These are phyloP conservation scores for Trametes elegans DNA, from an alignment of 768 basidiomycete genomes.

Conservation along the genomic window DNA sequence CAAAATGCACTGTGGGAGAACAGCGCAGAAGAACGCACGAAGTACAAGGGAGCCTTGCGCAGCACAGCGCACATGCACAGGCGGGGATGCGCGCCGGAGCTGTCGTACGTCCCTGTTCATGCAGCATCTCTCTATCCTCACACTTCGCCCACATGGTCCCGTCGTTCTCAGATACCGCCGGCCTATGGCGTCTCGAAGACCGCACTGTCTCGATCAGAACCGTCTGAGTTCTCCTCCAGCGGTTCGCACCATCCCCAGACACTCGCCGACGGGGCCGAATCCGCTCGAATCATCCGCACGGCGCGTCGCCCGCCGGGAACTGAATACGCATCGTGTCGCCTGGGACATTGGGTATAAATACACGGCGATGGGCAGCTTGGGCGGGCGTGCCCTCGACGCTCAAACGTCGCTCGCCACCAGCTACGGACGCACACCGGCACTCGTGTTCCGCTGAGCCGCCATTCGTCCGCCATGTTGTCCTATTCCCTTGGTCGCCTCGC, in stretches of 20 bases:
- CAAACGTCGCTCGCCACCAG: not conserved
- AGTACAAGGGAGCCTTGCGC: too few species aligned
- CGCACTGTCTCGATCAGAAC: too few species aligned
- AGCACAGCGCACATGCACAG: not conserved
- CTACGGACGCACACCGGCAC: too few species aligned
- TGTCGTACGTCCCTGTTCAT: not conserved
- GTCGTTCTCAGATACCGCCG: not conserved
- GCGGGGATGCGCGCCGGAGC: not conserved
- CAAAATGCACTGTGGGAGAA: too few species aligned
- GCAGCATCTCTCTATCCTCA: not conserved
- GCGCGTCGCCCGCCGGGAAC: too few species aligned
- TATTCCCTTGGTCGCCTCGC: constrained; percentile 1
- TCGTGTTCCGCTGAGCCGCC: not conserved
- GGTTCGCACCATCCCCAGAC: too few species aligned
- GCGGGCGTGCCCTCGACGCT: not conserved
- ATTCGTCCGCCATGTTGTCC: not conserved
- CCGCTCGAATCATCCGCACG: too few species aligned
- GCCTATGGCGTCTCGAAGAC: too few species aligned
- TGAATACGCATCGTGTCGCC: too few species aligned
- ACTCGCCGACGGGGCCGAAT: too few species aligned
- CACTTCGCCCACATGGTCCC: not conserved
- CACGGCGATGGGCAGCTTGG: not conserved
- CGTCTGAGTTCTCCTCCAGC: too few species aligned
- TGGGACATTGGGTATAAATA: not conserved
- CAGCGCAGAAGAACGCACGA: too few species aligned